phyloP scores from a whole-genome alignment of 768 basidiomycete genomes.

The Hygrocybe punicea region DNA sequence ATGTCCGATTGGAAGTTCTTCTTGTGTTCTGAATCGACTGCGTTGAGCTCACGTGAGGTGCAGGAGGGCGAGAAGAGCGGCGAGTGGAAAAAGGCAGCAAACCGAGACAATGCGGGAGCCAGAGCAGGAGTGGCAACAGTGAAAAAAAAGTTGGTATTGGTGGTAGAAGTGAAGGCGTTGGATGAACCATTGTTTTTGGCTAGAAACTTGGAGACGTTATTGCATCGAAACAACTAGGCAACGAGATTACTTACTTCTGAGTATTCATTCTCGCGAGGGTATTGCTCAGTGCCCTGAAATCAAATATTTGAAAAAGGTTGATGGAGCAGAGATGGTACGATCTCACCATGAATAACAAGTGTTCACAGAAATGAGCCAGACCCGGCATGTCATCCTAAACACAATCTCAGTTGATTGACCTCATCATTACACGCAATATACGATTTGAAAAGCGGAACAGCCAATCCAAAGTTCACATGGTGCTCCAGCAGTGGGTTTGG shows the following conservation, averaged over 20 bases:
- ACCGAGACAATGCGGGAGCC: constrained; percentile 68
- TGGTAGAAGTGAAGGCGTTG: constrained; percentile 90
- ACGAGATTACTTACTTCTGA: constrained; percentile 55
- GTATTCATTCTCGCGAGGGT: constrained; percentile 93
- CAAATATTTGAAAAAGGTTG: not conserved
- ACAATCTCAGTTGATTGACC: not conserved
- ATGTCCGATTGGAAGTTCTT: constrained; percentile 89
- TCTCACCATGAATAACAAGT: constrained; percentile 89
- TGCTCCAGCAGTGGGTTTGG: too few relatives aligned
- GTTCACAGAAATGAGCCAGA: constrained; percentile 94
- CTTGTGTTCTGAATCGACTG: constrained; percentile 95
- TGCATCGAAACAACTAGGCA: not conserved
- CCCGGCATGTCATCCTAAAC: constrained; percentile 82
- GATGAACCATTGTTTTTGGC: constrained; percentile 79
- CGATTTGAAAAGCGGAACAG: not conserved
- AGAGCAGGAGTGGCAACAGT: constrained; percentile 63
- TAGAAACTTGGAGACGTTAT: constrained; percentile 48
- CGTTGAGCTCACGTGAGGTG: constrained; percentile 86
- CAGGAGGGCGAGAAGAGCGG: constrained; percentile 85
- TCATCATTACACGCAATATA: not conserved
- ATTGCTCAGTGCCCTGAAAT: constrained; percentile 71
- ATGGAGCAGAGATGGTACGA: not conserved
- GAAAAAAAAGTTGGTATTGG: constrained; percentile 89
- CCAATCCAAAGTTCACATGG: constrained; percentile 55
- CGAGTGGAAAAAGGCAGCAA: constrained; percentile 87